phyloP scores from a whole-genome alignment of 257 asterid genomes.

The Hygrophila difformis region DNA sequence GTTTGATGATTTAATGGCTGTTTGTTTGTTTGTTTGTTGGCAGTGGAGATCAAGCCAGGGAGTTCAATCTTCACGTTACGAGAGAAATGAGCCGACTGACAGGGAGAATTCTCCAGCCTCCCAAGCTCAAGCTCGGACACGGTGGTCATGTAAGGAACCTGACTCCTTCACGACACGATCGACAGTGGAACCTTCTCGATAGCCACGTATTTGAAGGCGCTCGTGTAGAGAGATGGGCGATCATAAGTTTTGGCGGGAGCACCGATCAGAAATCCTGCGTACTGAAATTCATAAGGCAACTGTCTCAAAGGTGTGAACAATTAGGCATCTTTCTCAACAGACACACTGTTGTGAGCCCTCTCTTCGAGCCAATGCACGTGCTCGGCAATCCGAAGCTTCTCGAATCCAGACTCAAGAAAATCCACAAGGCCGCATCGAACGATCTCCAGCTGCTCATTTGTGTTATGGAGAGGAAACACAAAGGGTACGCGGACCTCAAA shows the following conservation, averaged over 20 bases:
- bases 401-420: slow-evolving; percentile 64
- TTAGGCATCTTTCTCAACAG: slow-evolving; percentile 67
- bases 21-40: slow-evolving; percentile 9
- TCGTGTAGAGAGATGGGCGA: slow-evolving; percentile 67
- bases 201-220: slow-evolving; percentile 94
- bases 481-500: slow-evolving; percentile 88
- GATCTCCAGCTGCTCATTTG: slow-evolving; percentile 82
- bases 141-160: slow-evolving; percentile 66
- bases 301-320: slow-evolving; percentile 68
- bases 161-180: slow-evolving; percentile 72
- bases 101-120: slow-evolving; percentile 91
- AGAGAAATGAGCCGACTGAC: slow-evolving; percentile 68
- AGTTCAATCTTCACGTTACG: slow-evolving; percentile 61
- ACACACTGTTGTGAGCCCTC: slow-evolving; percentile 44
- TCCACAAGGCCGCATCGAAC: slow-evolving; percentile 45
- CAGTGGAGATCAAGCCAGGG: slow-evolving; percentile 67
- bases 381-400: slow-evolving; percentile 61
- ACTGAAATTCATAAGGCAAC: slow-evolving; percentile 61
- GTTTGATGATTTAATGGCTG: not conserved
- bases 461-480: slow-evolving; percentile 93
- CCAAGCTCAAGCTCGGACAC: slow-evolving; percentile 84
- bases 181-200: slow-evolving; percentile 88
- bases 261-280: slow-evolving; percentile 56
- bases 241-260: slow-evolving; percentile 79
- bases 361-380: slow-evolving; percentile 77